Evolutionary conservation across 257 asterid species (phyloP), one percentile per base, ranked within the genome.

Genomic region (Ocimum tenuiflorum): DNA sequence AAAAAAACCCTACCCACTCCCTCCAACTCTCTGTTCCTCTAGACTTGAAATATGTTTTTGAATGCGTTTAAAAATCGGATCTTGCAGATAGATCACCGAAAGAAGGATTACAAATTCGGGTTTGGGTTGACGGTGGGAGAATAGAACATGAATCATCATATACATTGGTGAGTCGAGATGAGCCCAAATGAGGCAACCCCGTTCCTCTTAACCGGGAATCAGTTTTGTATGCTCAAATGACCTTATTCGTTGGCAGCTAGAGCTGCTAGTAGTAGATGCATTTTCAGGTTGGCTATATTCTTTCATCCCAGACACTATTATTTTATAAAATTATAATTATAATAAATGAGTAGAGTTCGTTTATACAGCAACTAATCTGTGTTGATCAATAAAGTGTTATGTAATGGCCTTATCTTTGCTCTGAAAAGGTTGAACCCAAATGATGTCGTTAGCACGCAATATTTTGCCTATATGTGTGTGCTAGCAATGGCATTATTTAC

Each of bases 71-170:
- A 41, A 59, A 43, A 73, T 51, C 38, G 29, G 51, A 51, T 38
- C 22, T 31, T 76, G 85, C 96, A 87, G 95, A 43, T 89, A 18
- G 95, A 89, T 73, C 95, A 89, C 77, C 41, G 45, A 47, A 89
- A 85, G 91, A 89, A 89, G 64, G 96, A 87, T 63, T 87, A 87
- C 82, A 89, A 89, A 73, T 85, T 89, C 65, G 95, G 94, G 3
- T 82, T 89, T 24, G 96, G 95, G 27, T 54, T 89, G 69, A 87
- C 95, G 4, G 88, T 89, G 41, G 96, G 96, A 83, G 96, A 89
- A 65, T 89, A 81, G 91, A 69, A 75, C 76, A 70, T 71, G 68
- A 39, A 64, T 18, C 39, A 7, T 27, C 3, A 4, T 43, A 53
- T 55, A 70, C 45, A 20, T 57, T 49, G 3, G 5, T 12, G 36